Evolutionary conservation across 1,284 basidiomycete genomes (phyloP).

Genomic region (Meripilus lineatus): DNA sequence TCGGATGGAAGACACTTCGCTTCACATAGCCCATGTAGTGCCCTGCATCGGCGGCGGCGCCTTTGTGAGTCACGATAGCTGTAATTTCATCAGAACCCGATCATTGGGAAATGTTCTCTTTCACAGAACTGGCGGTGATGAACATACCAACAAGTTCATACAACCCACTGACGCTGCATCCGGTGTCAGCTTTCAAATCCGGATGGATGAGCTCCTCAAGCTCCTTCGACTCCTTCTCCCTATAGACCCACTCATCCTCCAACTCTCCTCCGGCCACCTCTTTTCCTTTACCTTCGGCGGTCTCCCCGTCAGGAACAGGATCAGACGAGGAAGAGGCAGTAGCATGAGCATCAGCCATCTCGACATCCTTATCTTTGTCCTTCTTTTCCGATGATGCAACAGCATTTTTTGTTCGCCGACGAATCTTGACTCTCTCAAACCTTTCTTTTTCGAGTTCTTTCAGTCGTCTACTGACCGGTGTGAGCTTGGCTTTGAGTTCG

Average conservation of each 20-base stretch:
- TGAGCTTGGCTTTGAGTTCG: constrained; percentile 69
- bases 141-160: constrained; percentile 81
- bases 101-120: not conserved
- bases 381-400: not conserved
- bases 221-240: constrained; percentile 59
- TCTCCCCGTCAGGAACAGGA: not conserved
- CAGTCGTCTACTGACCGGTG: constrained; percentile 68
- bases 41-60: constrained; percentile 88
- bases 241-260: constrained; percentile 56
- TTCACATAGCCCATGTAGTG: constrained; percentile 92
- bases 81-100: constrained; percentile 5
- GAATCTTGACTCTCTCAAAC: constrained; percentile 78
- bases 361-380: constrained; percentile 27
- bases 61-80: constrained; percentile 97
- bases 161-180: constrained; percentile 69
- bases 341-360: constrained; percentile 35
- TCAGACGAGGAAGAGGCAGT: constrained; percentile 23
- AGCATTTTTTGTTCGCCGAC: constrained; percentile 65
- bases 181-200: constrained; percentile 63
- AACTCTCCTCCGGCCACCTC: constrained; percentile 36
- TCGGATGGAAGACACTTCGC: constrained; percentile 56
- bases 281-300: constrained; percentile 18
- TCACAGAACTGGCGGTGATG: constrained; percentile 1
- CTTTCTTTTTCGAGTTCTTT: constrained; percentile 83
- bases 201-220: constrained; percentile 60